A percentile compares a stretch with the other conserved stretches of the same genome.
These are phyloP conservation scores for Cucurbita moschata DNA, from an alignment of 306 rosid genomes.

Conservation along the genomic window DNA sequence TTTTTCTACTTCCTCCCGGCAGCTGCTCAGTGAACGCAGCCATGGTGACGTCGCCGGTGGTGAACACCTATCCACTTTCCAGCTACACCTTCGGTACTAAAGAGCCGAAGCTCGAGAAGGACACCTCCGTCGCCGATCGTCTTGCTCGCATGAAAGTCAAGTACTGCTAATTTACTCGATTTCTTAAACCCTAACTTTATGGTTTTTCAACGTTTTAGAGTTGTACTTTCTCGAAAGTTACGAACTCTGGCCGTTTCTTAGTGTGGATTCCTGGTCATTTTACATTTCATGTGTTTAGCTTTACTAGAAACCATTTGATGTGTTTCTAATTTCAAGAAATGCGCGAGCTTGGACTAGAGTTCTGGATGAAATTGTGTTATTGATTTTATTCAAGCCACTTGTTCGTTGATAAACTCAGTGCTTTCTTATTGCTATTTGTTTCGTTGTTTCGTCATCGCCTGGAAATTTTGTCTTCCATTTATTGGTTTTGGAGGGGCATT, in stretches of 20 bases:
- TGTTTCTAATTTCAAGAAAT: no score
- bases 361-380: no score
- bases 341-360: no score
- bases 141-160: conserved; percentile 99
- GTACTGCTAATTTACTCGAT: conserved; percentile 10
- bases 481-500: not conserved
- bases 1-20: not conserved
- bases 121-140: conserved; percentile 98
- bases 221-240: not conserved
- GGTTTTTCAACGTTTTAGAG: not conserved
- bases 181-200: not conserved
- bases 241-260: not conserved
- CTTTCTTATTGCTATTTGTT: not conserved
- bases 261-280: not conserved
- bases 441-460: not conserved
- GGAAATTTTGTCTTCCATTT: not conserved
- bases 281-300: not conserved
- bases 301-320: not conserved
- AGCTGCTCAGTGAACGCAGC: conserved; percentile 5
- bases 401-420: not conserved
- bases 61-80: conserved; percentile 84
- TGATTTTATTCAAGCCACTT: not conserved
- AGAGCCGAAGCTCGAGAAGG: conserved; percentile 99
- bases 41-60: conserved; percentile 74
- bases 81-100: conserved; percentile 99